phyloP scores from a whole-genome alignment of 163 green algal genomes.

The Scenedesmus sp. region DNA sequence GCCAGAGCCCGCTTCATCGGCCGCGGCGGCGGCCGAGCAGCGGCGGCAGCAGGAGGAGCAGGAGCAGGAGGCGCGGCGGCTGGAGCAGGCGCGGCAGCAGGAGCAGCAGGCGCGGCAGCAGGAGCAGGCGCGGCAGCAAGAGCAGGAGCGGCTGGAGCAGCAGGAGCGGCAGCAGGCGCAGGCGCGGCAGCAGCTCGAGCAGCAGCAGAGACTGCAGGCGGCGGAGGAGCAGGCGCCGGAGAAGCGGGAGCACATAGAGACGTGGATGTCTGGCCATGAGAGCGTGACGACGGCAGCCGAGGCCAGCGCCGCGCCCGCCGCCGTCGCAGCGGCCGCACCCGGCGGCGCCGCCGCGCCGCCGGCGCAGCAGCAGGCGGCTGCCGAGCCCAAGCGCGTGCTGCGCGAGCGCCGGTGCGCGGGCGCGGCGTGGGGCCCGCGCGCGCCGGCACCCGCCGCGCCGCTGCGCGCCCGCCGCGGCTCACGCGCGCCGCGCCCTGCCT shows the following conservation, averaged over 20 bases:
- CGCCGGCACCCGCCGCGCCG: no score
- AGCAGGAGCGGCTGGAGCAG: not conserved
- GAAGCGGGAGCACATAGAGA: not conserved
- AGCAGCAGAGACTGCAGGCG: slow-evolving; percentile 14
- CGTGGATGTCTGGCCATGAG: slow-evolving; percentile 38
- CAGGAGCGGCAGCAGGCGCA: slow-evolving; percentile 8
- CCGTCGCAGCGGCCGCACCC: no score
- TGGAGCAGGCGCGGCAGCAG: not conserved
- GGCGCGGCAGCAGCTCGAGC: not conserved
- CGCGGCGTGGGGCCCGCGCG: no score
- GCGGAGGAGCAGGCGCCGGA: not conserved
- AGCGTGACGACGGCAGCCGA: slow-evolving; percentile 23
- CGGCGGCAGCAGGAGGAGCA: not conserved
- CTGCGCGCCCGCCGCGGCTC: no score
- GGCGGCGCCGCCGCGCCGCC: no score
- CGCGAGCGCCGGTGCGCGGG: slow-evolving; percentile 15
- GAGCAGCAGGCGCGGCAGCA: not conserved
- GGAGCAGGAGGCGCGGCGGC: not conserved
- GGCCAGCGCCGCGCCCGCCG: not conserved
- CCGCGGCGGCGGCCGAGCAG: not conserved
- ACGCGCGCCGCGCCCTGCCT: no score
- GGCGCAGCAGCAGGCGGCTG: slow-evolving; percentile 23
- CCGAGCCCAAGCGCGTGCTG: slow-evolving; percentile 15
- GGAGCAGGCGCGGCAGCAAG: not conserved
- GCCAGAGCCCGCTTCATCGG: not conserved